phyloP scores from a whole-genome alignment of 176 grass and related monocot genomes.

The Lolium rigidum region DNA sequence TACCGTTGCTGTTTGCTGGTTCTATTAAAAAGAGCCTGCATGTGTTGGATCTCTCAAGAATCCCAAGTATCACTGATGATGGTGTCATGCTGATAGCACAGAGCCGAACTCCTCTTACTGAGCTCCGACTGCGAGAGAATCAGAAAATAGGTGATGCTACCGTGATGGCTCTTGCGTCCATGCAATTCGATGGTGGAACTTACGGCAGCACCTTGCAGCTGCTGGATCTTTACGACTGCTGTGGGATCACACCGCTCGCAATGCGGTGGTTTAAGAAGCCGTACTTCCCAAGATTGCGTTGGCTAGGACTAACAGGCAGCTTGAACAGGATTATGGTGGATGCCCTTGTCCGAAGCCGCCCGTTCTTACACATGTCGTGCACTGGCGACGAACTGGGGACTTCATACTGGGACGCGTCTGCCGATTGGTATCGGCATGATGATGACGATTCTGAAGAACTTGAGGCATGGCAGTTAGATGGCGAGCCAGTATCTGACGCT shows the following conservation, averaged over 20 bases:
- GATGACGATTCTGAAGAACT: slow-evolving; percentile 86
- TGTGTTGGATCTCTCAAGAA: slow-evolving; percentile 80
- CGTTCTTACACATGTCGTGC: slow-evolving; percentile 78
- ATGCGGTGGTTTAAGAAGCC: slow-evolving; percentile 96
- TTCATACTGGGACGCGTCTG: slow-evolving; percentile 55
- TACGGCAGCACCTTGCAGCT: slow-evolving; percentile 74
- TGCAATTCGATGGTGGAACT: slow-evolving; percentile 84
- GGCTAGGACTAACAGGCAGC: slow-evolving; percentile 79
- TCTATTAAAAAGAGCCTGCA: slow-evolving; percentile 65
- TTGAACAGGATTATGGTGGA: slow-evolving; percentile 93
- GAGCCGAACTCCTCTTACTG: slow-evolving; percentile 60
- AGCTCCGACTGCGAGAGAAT: slow-evolving; percentile 80
- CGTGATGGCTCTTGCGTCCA: slow-evolving; percentile 93
- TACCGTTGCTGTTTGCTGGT: slow-evolving; percentile 67
- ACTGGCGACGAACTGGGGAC: slow-evolving; percentile 81
- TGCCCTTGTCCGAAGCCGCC: slow-evolving; percentile 72
- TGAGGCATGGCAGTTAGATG: slow-evolving; percentile 75
- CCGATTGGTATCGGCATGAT: slow-evolving; percentile 72
- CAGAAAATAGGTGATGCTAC: slow-evolving; percentile 70
- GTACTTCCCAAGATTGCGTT: slow-evolving; percentile 82
- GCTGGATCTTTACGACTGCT: slow-evolving; percentile 81
- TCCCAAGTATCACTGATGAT: slow-evolving; percentile 75
- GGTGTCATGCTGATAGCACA: slow-evolving; percentile 77
- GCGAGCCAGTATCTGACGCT: slow-evolving; percentile 39
- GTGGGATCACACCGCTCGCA: slow-evolving; percentile 78